Evolutionary conservation across 164 flowering plant genomes (phyloP), one percentile per base, ranked within the genome.

Genomic region (Platanus orientalis): DNA sequence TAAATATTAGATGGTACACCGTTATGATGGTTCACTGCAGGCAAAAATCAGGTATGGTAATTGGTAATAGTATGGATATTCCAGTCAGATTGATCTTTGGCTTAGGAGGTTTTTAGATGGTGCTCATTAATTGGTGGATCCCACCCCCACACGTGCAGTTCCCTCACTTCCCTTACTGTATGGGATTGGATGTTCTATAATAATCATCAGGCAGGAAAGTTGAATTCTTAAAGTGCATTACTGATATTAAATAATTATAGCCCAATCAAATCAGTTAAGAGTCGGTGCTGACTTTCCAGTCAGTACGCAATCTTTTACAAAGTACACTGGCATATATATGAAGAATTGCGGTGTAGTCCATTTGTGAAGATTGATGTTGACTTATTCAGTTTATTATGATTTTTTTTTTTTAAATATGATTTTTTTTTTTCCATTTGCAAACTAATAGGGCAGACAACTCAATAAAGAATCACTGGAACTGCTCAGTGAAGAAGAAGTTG

Each of bases 381-480:
- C n/a, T n/a, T n/a, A n/a, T n/a, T n/a, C n/a, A n/a, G n/a, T 27
- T 4, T 24, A 52, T 26, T 45, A 25, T 26, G 19, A 17, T 14
- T 45, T 32, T 21, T 20, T 55, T 54, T 66, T 3, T 23, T 58
- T 25, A 14, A 17, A 3, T 45, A 26, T 26, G 16, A 19, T n/a
- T 32, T 32, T 23, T 25, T 55, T 54, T 66, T 6, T 24, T 56
- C 52, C 25, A 2, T 27, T 42, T 64, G 42, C 19, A 13, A 29
- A 27, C 47, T 58, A 34, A 64, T 76, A 84, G 88, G 83, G 76
- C 76, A 6, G 88, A 81, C 45, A 84, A 84, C 67, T 70, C 85
- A 7, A 80, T 84, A 57, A 84, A 84, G 69, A 84, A 84, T 29
- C 85, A 81, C 47, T 84, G 88, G 86, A 81, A 84, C 71, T 73